These are phyloP conservation scores for Geotrichum citri-aurantii DNA, from an alignment of 1,139 yeast genomes.

Conservation along the genomic window DNA sequence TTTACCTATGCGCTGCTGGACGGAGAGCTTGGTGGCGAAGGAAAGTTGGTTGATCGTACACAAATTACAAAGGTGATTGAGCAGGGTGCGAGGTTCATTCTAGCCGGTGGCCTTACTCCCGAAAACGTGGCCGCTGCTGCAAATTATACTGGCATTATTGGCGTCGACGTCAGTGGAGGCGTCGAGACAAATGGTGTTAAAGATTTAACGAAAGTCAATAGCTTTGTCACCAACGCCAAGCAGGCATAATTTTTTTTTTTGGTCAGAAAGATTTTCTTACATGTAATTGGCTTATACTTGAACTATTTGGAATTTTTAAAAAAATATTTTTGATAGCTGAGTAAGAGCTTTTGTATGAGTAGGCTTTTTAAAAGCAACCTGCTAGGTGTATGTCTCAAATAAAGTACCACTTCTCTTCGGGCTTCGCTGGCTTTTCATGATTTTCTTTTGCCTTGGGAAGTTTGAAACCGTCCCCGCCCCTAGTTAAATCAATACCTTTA, in stretches of 20 bases:
- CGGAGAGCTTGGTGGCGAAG: slow-evolving; percentile 91
- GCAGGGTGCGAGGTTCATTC: slow-evolving; percentile 47
- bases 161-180: slow-evolving; percentile 94
- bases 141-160: slow-evolving; percentile 52
- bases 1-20: slow-evolving; percentile 65
- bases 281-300: too few species aligned
- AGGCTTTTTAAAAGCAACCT: not conserved
- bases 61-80: slow-evolving; percentile 41
- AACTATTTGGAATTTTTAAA: too few species aligned
- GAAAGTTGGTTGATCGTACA: slow-evolving; percentile 68
- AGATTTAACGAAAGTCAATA: slow-evolving; percentile 54
- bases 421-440: not conserved
- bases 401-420: not conserved
- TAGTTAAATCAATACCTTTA: slow-evolving; percentile 47
- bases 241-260: not conserved
- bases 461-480: slow-evolving; percentile 4
- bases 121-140: slow-evolving; percentile 57
- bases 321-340: too few species aligned
- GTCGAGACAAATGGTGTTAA: slow-evolving; percentile 76
- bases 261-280: too few species aligned
- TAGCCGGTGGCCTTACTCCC: slow-evolving; percentile 89
- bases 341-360: not conserved
- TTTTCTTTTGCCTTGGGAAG: slow-evolving; percentile 18
- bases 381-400: not conserved
- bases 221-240: slow-evolving; percentile 52